Base-by-base conservation (phyloP, 352 stramenopile genomes). In the Phytophthora uliginosa region DNA sequence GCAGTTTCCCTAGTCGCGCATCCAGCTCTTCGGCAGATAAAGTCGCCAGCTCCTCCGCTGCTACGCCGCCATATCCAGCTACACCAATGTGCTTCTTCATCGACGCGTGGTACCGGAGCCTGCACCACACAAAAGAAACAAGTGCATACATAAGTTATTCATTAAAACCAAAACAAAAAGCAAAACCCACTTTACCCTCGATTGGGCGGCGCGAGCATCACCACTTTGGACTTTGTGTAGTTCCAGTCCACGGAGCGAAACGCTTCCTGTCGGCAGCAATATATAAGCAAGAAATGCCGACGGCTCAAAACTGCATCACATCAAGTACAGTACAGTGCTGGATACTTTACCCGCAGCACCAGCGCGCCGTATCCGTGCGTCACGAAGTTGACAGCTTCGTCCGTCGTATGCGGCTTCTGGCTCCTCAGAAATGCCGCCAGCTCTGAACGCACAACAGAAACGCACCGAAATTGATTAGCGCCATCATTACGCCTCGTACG, bases 181-280 rank as follows among this genome's bases (percentile, higher is more conserved):
- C n/a, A n/a, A n/a, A n/a, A n/a, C n/a, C n/a, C n/a, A n/a, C 12
- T 42, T 42, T 72, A 92, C 86, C 87, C 87, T 65, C 85, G 80
- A 62, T 94, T 94, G 1, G 87, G 83, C 6, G 87, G 87, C 1
- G 78, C 84, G 26, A 94, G 68, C 87, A 94, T 94, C 28, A 94
- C 81, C 24, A 94, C 63, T 63, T 92, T 93, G 34, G 83, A 91
- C 48, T 85, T 85, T 20, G 81, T 91, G 38, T 84, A 79, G 68
- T 92, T 86, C 87, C 87, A 94, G 53, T 93, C 82, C 17, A 94
- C 73, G 34, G 78, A 76, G 6, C 84, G 87, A 28, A 94, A 94
- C 1, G 87, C 87, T 63, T 94, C 87, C 87, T 94, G 55, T 13
- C 20, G 59, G 15, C 60, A 63, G 60, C 28, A 8, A 51, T 47